A percentile compares a stretch with the other conserved stretches of the same genome.
phyloP scores from a whole-genome alignment of 2,329 filamentous ascomycete genomes.

The Ophiostoma montium region DNA sequence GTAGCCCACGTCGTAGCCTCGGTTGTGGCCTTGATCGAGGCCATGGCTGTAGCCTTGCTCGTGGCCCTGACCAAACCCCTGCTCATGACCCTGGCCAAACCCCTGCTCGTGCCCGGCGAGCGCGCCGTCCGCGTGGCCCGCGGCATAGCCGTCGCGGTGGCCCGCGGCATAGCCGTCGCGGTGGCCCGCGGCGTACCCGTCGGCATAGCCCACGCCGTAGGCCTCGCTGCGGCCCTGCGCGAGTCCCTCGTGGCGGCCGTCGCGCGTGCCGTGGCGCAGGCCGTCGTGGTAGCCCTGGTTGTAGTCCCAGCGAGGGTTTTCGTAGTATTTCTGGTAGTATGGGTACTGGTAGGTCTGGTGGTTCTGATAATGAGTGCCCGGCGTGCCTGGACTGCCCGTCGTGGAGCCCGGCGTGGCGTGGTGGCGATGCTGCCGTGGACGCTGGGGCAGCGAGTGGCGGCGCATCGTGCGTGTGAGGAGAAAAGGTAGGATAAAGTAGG shows the following conservation, averaged over 20 bases:
- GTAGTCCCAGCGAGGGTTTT: not conserved
- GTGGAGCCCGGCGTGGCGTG: no score
- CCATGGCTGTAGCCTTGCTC: not conserved
- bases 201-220: not conserved
- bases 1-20: not conserved
- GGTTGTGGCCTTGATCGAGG: no score
- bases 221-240: not conserved
- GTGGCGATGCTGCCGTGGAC: no score
- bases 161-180: not conserved
- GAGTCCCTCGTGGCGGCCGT: not conserved
- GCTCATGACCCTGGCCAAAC: not conserved
- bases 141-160: not conserved
- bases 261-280: not conserved
- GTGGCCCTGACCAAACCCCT: no score
- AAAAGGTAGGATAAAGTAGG: no score
- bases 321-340: no score
- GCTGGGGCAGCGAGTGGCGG: no score
- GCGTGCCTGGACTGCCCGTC: no score
- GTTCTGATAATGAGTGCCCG: no score
- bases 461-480: no score
- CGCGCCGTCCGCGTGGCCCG: not conserved
- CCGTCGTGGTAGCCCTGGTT: not conserved
- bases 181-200: not conserved
- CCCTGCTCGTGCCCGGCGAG: no score
- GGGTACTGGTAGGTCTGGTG: no score